Base-by-base conservation (phyloP, 2,329 filamentous ascomycete genomes). In the Paracorniculantispora psalliotae region DNA sequence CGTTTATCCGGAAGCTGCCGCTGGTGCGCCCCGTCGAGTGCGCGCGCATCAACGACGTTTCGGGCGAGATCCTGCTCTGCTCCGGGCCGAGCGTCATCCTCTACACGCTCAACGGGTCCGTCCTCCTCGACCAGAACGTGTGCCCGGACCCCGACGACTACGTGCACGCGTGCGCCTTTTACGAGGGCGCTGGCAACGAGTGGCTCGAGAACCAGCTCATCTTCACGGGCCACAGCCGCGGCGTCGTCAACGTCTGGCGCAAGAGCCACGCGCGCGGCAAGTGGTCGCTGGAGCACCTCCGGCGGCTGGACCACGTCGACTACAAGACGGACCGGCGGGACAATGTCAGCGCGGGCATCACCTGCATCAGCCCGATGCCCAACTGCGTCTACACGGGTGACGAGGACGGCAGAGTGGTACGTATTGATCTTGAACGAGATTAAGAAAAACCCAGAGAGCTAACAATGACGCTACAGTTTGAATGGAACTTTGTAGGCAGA, bases 381-480 rank as follows among this genome's bases (percentile, higher is more conserved):
- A 87, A 88, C 63, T 82, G 88, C 62, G 86, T 97, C 10, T 97
- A 97, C 73, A 96, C 92, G 0, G 94, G 93, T 3, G 94, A 97
- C 75, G 94, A 97, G 63, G 89, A 92, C 63, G 94, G 94, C 30
- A 82, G 87, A 78, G 93, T 99, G 73, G 90, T 94, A 63, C 71
- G 75, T 72, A n/a, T n/a, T n/a, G n/a, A n/a, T n/a, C n/a, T n/a
- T n/a, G n/a, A n/a, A n/a, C n/a, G n/a, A 37, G 33, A 37, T 15
- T 9, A 37, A 15, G 33, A 37, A 33, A 2, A 25, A 9, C 23
- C 55, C 35, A 52, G 33, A 61, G 39, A 50, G 53, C 61, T 65
- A 57, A 67, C 57, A 39, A 17, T 21, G 26, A 8, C n/a, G 0
- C 23, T 12, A 35, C 52, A 86, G 84, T 86, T 83, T 66, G 83